phyloP scores from a whole-genome alignment of 345 rosid species.

The Citrus cavaleriei region DNA sequence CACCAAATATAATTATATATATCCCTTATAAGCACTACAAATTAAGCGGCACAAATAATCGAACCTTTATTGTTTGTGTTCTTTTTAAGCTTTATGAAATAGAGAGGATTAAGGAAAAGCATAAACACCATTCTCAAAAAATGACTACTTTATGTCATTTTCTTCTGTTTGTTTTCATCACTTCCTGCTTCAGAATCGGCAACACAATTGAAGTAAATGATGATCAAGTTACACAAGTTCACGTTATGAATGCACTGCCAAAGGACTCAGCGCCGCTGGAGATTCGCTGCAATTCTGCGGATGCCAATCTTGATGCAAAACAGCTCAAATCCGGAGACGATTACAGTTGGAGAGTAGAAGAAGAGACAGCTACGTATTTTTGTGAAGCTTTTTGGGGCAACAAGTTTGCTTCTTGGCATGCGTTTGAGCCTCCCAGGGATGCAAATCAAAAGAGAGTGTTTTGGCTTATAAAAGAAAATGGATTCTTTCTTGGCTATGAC shows the following conservation, averaged over 20 bases:
- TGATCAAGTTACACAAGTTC: background rate
- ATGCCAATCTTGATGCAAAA: background rate
- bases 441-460: background rate
- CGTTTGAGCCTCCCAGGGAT: constrained; percentile 21
- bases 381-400: constrained; percentile 10
- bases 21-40: background rate
- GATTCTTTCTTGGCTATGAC: constrained; percentile 26
- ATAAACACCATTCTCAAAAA: background rate
- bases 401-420: constrained; percentile 16
- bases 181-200: background rate
- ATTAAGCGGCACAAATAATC: background rate
- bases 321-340: background rate
- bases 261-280: background rate
- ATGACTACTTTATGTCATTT: background rate
- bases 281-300: background rate
- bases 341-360: constrained; percentile 10
- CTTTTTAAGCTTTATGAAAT: background rate
- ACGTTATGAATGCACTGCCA: constrained; percentile 4
- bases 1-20: background rate
- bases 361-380: background rate
- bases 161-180: background rate
- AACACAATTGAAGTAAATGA: background rate
- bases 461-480: constrained; percentile 19
- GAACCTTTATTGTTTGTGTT: background rate
- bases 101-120: background rate